Percentiles rank a stretch among this genome's conserved stretches.
phyloP scores from a whole-genome alignment of 2,329 filamentous ascomycete species.

The Fusarium annulatum region DNA sequence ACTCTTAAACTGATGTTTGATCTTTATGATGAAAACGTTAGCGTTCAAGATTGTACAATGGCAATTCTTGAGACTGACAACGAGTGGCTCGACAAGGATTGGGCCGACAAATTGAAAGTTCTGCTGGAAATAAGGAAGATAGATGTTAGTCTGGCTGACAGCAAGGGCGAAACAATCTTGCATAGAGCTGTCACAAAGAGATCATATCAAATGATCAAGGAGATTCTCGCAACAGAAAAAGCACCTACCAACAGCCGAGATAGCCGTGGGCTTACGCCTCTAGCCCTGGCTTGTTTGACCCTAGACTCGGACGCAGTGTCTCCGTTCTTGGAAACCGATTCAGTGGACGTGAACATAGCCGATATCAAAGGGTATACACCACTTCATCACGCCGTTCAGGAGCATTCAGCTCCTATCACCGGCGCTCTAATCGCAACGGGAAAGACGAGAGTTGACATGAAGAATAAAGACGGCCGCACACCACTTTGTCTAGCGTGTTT shows the following conservation, averaged over 20 bases:
- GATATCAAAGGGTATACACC: background rate
- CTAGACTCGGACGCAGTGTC: background rate
- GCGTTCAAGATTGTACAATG: background rate
- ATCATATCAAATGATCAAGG: background rate
- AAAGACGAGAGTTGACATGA: background rate
- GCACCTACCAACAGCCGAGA: background rate
- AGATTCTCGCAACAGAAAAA: background rate
- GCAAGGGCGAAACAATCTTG: background rate
- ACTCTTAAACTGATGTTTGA: background rate
- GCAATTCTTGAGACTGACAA: background rate
- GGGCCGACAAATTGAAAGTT: background rate
- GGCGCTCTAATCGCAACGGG: background rate
- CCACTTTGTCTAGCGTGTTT: background rate
- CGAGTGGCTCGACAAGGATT: fast-evolving
- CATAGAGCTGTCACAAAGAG: background rate
- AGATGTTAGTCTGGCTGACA: fast-evolving
- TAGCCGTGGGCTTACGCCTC: background rate
- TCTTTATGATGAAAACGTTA: background rate
- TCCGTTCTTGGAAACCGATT: background rate
- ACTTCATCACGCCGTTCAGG: background rate
- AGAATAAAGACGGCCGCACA: background rate
- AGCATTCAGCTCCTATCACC: background rate
- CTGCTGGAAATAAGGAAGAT: background rate
- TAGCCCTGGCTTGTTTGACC: background rate
- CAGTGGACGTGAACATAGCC: background rate